These are phyloP conservation scores for Paulownia fortunei DNA, from an alignment of 257 asterid genomes.

Conservation along the genomic window DNA sequence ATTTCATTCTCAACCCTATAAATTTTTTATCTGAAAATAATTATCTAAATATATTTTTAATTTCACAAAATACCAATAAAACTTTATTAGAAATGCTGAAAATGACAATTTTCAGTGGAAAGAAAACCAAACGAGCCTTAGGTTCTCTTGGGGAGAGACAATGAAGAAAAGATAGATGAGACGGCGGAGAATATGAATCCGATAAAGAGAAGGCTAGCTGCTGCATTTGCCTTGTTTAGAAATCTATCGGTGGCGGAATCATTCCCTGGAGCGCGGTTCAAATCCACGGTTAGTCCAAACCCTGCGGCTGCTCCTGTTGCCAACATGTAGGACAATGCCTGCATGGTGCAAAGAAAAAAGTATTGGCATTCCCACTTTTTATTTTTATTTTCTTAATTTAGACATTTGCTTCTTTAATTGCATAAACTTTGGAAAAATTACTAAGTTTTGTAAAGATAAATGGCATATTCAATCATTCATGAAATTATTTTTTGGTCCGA, in stretches of 20 bases:
- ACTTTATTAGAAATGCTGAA: too few species aligned
- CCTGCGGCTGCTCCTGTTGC: constrained; percentile 65
- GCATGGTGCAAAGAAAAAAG: background rate
- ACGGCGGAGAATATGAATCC: constrained; percentile 47
- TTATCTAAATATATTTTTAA: too few species aligned
- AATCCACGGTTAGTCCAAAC: constrained; percentile 57
- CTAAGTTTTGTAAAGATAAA: too few species aligned
- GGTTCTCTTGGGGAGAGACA: constrained; percentile 36
- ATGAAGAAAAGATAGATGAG: constrained; percentile 49
- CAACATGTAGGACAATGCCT: constrained; percentile 40
- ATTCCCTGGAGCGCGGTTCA: constrained; percentile 2
- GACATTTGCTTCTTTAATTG: background rate
- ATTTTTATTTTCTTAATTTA: background rate
- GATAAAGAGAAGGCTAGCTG: constrained; percentile 44
- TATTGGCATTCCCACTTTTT: too few species aligned
- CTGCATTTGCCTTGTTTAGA: constrained; percentile 45
- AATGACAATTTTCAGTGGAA: too few species aligned
- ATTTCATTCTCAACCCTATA: too few species aligned
- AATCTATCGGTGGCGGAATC: constrained; percentile 27
- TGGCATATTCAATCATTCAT: too few species aligned
- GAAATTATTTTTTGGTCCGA: too few species aligned
- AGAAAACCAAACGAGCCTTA: too few species aligned
- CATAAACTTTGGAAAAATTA: background rate
- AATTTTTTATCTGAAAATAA: too few species aligned
- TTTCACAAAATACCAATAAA: too few species aligned